A percentile compares a stretch with the other conserved stretches of the same genome.
phyloP scores from a whole-genome alignment of 352 stramenopile genomes.

The Globisporangium nunn region DNA sequence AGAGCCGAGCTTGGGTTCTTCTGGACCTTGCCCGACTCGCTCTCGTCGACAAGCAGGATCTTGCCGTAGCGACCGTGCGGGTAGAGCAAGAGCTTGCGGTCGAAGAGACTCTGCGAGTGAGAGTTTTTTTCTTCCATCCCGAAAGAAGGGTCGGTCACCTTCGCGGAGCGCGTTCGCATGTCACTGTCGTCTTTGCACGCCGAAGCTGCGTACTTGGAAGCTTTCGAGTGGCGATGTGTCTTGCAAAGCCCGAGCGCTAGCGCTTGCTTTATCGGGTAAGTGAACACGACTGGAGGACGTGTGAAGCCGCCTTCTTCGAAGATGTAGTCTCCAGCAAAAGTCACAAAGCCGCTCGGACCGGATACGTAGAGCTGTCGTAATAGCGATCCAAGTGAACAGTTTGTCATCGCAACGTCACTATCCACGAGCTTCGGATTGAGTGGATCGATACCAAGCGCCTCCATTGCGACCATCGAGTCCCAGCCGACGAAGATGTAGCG shows the following conservation, averaged over 20 bases:
- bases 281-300: not conserved
- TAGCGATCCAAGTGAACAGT: constrained; percentile 27
- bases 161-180: no score
- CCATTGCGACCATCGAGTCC: constrained; percentile 25
- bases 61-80: not conserved
- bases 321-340: not conserved
- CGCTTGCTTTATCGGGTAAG: not conserved
- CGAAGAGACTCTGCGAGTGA: not conserved
- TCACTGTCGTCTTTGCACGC: not conserved
- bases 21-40: not conserved
- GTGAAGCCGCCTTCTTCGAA: not conserved
- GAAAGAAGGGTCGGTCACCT: no score
- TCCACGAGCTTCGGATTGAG: constrained; percentile 17
- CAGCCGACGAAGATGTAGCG: constrained; percentile 43
- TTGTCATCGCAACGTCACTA: constrained; percentile 14
- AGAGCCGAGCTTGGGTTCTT: not conserved
- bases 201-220: not conserved
- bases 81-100: not conserved
- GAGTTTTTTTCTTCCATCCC: not conserved
- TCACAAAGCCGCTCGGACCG: constrained; percentile 9
- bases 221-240: not conserved
- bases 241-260: not conserved
- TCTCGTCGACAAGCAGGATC: not conserved
- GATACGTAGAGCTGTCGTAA: constrained; percentile 44
- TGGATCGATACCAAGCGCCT: constrained; percentile 40